Conservation (phyloP, 1,284 basidiomycete species). For the Kwoniella shivajii region DNA sequence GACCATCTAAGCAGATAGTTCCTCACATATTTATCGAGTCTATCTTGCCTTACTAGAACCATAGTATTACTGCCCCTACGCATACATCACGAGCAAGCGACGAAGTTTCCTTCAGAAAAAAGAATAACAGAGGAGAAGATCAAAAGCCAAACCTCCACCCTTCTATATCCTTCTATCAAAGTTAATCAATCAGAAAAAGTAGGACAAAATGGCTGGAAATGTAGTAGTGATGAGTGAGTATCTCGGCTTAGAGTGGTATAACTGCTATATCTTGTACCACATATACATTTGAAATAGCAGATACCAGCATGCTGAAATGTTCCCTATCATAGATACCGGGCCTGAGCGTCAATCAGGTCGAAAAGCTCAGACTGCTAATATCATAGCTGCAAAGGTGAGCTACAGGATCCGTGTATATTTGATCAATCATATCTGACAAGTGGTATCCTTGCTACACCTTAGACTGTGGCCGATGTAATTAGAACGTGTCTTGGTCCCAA, state of each 20-base stretch:
- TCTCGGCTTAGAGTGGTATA: background rate
- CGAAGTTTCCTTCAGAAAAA: background rate
- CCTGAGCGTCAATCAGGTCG: constrained; percentile 91
- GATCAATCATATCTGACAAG: background rate
- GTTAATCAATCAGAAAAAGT: background rate
- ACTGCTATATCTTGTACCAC: background rate
- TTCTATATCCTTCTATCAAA: constrained; percentile 3
- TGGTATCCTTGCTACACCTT: constrained; percentile 3
- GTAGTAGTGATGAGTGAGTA: constrained; percentile 58
- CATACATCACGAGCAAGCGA: no score
- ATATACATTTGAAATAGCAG: constrained; percentile 10
- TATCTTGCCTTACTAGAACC: no score
- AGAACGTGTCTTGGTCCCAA: constrained; percentile 96
- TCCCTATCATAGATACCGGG: constrained; percentile 68
- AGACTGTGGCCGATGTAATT: constrained; percentile 99
- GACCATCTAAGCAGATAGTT: no score
- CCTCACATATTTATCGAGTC: no score
- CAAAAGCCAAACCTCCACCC: background rate
- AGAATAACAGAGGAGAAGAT: background rate
- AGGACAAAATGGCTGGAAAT: constrained; percentile 32
- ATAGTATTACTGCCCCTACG: no score
- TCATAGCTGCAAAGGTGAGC: constrained; percentile 89
- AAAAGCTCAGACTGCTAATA: constrained; percentile 96
- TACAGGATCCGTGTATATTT: background rate
- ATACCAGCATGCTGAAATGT: background rate